Evolutionary conservation across 2,329 filamentous ascomycete species (phyloP).

Genomic region (Knufia fluminis): DNA sequence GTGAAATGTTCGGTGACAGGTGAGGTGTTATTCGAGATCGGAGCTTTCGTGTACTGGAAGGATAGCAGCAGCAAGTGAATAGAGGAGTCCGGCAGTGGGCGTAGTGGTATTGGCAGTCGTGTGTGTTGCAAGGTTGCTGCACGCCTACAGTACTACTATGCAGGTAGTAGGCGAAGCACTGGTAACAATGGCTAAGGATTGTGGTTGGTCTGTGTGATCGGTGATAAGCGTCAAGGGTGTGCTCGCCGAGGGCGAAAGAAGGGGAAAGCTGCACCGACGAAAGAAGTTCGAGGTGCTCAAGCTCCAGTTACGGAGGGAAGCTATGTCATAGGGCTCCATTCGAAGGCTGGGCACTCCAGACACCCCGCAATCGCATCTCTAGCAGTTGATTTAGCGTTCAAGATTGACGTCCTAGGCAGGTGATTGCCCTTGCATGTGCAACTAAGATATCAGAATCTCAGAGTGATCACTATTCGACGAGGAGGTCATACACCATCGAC

Average conservation of each 20-base stretch:
- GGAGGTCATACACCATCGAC: too few relatives aligned
- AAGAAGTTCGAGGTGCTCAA: not conserved
- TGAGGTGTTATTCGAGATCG: not conserved
- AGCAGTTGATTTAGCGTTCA: not conserved
- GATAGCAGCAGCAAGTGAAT: conserved; percentile 1
- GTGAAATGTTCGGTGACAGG: not conserved
- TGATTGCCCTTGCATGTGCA: not conserved
- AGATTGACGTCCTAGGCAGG: not conserved
- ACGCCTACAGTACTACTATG: not conserved
- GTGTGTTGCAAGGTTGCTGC: not conserved
- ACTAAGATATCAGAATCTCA: too few relatives aligned
- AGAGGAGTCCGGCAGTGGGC: not conserved
- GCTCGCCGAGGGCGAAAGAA: not conserved
- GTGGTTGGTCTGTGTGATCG: conserved; percentile 1
- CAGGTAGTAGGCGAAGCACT: too few relatives aligned
- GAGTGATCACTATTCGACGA: too few relatives aligned
- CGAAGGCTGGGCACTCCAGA: not conserved
- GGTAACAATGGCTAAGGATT: conserved; percentile 2
- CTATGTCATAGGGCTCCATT: not conserved
- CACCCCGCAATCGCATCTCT: conserved; percentile 3
- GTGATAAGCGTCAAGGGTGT: not conserved
- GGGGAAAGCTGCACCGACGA: not conserved
- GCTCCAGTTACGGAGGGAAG: too few relatives aligned
- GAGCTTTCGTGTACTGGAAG: conserved; percentile 8
- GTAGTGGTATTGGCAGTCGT: not conserved